Percentiles rank a stretch among this genome's conserved stretches.
Conservation (phyloP, 139 green algal species). For the Nannochloris sp. region DNA sequence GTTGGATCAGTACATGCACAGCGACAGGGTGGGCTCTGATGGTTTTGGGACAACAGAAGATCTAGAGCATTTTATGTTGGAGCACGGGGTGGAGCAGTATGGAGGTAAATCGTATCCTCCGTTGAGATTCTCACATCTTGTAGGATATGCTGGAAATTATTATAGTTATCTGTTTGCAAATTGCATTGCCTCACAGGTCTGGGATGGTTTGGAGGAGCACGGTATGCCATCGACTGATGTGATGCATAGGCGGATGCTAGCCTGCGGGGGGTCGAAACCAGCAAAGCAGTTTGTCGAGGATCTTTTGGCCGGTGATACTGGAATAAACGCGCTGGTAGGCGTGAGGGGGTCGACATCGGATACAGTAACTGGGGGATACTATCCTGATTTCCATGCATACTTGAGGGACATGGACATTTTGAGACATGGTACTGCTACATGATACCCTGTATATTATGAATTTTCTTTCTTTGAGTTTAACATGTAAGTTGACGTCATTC, state of each 20-base stretch:
- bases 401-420: neutral
- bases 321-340: neutral
- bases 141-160: constrained; percentile 72
- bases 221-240: constrained; percentile 4
- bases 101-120: constrained; percentile 17
- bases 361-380: neutral
- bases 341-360: too few species aligned
- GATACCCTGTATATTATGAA: neutral
- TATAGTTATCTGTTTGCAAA: constrained; percentile 75
- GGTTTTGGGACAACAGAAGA: neutral
- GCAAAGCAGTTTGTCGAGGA: neutral
- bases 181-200: constrained; percentile 52
- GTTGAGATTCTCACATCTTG: constrained; percentile 57
- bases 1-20: constrained; percentile 39
- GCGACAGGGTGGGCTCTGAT: constrained; percentile 4
- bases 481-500: neutral
- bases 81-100: neutral
- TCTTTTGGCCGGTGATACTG: neutral
- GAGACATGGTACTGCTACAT: too few species aligned
- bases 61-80: constrained; percentile 3
- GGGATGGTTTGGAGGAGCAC: constrained; percentile 21
- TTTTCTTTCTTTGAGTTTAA: neutral
- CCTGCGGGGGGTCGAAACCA: constrained; percentile 1
- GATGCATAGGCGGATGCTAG: constrained; percentile 20
- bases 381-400: neutral